Evolutionary conservation across 306 rosid species (phyloP).

Genomic region (Malus sylvestris): DNA sequence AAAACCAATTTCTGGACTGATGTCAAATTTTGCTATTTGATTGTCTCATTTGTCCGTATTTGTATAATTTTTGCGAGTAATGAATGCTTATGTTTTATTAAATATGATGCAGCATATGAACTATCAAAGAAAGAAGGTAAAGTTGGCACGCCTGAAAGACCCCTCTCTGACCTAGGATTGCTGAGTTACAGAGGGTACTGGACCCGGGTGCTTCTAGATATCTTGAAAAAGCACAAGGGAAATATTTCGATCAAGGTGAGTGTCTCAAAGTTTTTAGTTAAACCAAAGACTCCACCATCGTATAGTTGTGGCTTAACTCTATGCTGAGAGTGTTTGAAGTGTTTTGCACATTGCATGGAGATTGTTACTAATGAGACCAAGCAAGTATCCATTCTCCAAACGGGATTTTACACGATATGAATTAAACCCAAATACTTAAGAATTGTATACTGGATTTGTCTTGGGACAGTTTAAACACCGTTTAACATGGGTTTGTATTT

Average conservation of each 20-base stretch:
- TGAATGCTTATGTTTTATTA: constrained; percentile 14
- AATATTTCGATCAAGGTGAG: constrained; percentile 91
- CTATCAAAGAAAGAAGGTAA: constrained; percentile 97
- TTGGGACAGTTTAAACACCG: not conserved
- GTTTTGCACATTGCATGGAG: not conserved
- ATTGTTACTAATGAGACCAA: not conserved
- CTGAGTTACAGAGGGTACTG: constrained; percentile 98
- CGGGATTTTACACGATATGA: not conserved
- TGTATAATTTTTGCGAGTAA: not conserved
- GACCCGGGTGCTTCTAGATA: constrained; percentile 94
- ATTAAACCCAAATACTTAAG: not conserved
- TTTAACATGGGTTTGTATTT: not conserved
- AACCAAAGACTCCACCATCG: not conserved
- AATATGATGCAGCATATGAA: constrained; percentile 75
- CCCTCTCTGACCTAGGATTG: constrained; percentile 95
- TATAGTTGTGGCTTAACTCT: not conserved
- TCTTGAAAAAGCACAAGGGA: constrained; percentile 91
- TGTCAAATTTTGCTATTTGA: not conserved
- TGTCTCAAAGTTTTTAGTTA: not conserved
- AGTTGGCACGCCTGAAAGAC: constrained; percentile 98
- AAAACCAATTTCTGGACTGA: not conserved
- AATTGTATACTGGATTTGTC: not conserved
- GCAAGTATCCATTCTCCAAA: not conserved
- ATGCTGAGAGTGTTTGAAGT: not conserved
- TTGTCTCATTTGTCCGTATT: not conserved